Conservation (phyloP, 768 basidiomycete species). For the Amanita jacksonii region DNA sequence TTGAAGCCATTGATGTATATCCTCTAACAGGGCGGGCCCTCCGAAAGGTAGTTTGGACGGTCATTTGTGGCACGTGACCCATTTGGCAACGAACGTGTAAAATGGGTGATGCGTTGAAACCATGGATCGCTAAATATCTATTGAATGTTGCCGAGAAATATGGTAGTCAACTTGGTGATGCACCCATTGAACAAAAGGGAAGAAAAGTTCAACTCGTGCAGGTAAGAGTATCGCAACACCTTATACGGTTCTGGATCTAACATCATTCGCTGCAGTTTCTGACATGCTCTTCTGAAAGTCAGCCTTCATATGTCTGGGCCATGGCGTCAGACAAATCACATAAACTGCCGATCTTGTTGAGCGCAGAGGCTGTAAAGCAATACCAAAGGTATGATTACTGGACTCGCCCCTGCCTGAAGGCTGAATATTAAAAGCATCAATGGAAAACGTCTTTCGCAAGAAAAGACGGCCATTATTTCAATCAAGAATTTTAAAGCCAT, state of each 20-base stretch:
- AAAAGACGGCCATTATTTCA: slow-evolving; percentile 34
- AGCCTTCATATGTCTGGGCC: slow-evolving; percentile 50
- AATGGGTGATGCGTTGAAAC: slow-evolving; percentile 29
- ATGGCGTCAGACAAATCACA: slow-evolving; percentile 48
- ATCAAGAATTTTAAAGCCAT: slow-evolving; percentile 43
- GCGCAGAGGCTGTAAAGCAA: slow-evolving; percentile 35
- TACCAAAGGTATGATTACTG: slow-evolving; percentile 25
- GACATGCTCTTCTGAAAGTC: slow-evolving; percentile 30
- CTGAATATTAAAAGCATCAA: slow-evolving; percentile 12
- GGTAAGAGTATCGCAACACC: slow-evolving; percentile 25
- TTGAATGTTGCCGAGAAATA: slow-evolving; percentile 37
- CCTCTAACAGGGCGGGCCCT: neutral
- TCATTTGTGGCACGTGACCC: too few relatives aligned
- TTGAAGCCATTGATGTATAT: neutral
- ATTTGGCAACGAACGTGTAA: too few relatives aligned
- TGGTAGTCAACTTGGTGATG: slow-evolving; percentile 33
- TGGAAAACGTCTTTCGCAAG: slow-evolving; percentile 31
- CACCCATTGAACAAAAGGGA: slow-evolving; percentile 25
- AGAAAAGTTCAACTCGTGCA: slow-evolving; percentile 53
- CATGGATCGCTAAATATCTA: slow-evolving; percentile 55
- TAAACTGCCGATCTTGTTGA: slow-evolving; percentile 44
- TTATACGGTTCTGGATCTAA: too few relatives aligned
- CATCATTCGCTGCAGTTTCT: slow-evolving; percentile 35
- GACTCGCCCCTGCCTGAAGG: neutral
- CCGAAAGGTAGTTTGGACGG: too few relatives aligned